Evolutionary conservation across 768 basidiomycete species (phyloP), one percentile per base, ranked within the genome.

Genomic region (Lactarius trivialis): DNA sequence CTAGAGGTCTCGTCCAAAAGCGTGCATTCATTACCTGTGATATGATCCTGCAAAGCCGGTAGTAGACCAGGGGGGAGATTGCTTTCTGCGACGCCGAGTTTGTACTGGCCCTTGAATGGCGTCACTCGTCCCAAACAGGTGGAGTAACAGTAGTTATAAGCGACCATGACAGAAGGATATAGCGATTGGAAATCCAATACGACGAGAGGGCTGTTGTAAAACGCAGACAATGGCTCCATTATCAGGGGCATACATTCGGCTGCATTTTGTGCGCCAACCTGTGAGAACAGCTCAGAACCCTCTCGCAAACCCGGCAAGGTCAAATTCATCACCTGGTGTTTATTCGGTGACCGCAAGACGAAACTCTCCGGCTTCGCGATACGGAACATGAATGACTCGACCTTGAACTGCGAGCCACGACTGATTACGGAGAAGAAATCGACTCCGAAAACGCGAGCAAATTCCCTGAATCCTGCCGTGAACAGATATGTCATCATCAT

Each of bases 111-210:
- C 71, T 93, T 86, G 74, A 95, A 96, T n/a, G 85, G 79, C n/a
- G 79, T 78, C 41, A 92, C 78, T 14, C 95, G 84, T 11, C 97
- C 97, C 33, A 99, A 79, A 72, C 95, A 98, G 2, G 97, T 99
- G 30, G 95, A 98, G 71, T 93, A 95, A 70, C 91, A 93, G 72
- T 93, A 93, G 72, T 98, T 98, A 76, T 99, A 95, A 7, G 94
- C 96, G 68, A 98, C 96, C 96, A 98, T 98, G 63, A 98, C 79
- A 0, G 94, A 97, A 0, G 97, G 97, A 72, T 99, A 99, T 28
- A 99, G 80, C 2, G 90, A 93, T 69, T 97, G 93, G 72, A 98
- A 99, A 72, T 99, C 97, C 59, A 99, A 79, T 0, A 99, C 95
- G 37, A 98, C 76, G 14, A 99, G 79, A 4, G 97, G 97, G 67